Evolutionary conservation across 768 basidiomycete species (phyloP).

Genomic region (Gloeostereum incarnatum): DNA sequence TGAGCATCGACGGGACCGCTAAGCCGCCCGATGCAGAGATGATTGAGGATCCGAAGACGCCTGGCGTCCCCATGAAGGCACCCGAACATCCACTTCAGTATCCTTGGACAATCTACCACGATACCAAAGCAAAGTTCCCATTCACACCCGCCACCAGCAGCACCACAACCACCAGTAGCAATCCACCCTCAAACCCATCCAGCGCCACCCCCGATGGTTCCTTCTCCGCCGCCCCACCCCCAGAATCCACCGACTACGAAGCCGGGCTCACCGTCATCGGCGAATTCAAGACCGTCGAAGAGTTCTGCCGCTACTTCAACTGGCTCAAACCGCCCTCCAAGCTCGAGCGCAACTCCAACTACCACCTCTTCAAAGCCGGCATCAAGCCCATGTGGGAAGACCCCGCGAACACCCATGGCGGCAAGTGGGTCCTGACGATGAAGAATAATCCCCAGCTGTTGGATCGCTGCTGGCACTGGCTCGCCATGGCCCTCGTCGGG

Average conservation of each 20-base stretch:
- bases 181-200: conserved; percentile 11
- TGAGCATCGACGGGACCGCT: conserved; percentile 55
- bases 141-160: conserved; percentile 35
- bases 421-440: conserved; percentile 95
- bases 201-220: conserved; percentile 16
- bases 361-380: conserved; percentile 90
- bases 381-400: conserved; percentile 99
- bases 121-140: conserved; percentile 69
- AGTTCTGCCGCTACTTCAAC: conserved; percentile 88
- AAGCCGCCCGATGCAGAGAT: conserved; percentile 72
- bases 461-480: conserved; percentile 85
- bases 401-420: conserved; percentile 81
- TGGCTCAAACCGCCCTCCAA: conserved; percentile 89
- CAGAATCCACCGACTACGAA: conserved; percentile 72
- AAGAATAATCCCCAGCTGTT: conserved; percentile 70
- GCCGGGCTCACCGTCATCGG: conserved; percentile 81
- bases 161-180: conserved; percentile 10
- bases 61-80: conserved; percentile 58
- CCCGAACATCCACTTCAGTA: conserved; percentile 83
- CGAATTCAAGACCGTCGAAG: conserved; percentile 85
- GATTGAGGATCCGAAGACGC: conserved; percentile 78
- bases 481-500: conserved; percentile 87
- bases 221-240: conserved; percentile 27
- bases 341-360: conserved; percentile 86
- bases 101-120: conserved; percentile 86